Percentiles rank a stretch among this genome's conserved stretches.
Evolutionary conservation across 768 basidiomycete genomes (phyloP).

Genomic region (Agaricus subrufescens): DNA sequence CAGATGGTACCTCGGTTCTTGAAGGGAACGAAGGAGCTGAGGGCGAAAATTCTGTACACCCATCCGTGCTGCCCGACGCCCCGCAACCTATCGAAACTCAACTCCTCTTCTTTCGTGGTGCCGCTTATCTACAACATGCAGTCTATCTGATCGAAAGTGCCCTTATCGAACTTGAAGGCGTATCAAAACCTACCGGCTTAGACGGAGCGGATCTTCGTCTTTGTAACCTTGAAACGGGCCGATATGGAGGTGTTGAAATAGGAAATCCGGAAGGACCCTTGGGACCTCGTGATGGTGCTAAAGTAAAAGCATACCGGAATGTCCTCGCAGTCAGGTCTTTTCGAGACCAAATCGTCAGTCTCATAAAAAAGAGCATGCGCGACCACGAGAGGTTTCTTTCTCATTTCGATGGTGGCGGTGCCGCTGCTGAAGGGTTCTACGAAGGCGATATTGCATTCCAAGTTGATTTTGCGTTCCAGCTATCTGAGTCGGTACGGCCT

Average conservation of each 20-base stretch:
- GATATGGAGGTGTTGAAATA: slow-evolving; percentile 83
- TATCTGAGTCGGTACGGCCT: slow-evolving; percentile 65
- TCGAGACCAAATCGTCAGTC: slow-evolving; percentile 52
- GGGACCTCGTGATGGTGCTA: slow-evolving; percentile 51
- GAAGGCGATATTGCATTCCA: slow-evolving; percentile 45
- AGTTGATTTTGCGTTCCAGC: slow-evolving; percentile 62
- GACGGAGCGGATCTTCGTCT: slow-evolving; percentile 77
- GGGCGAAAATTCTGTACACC: slow-evolving; percentile 56
- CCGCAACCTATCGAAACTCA: slow-evolving; percentile 88
- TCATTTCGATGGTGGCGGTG: slow-evolving; percentile 71
- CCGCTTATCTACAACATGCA: slow-evolving; percentile 79
- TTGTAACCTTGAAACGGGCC: slow-evolving; percentile 69
- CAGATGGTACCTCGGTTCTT: slow-evolving; percentile 55
- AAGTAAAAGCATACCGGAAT: slow-evolving; percentile 59
- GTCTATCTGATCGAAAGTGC: slow-evolving; percentile 69
- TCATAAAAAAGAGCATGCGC: slow-evolving; percentile 71
- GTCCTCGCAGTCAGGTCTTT: slow-evolving; percentile 51
- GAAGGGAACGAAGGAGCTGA: slow-evolving; percentile 49
- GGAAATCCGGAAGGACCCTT: slow-evolving; percentile 77
- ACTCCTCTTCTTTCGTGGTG: slow-evolving; percentile 76
- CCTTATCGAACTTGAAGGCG: slow-evolving; percentile 65
- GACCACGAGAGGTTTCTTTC: slow-evolving; percentile 83
- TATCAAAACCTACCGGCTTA: slow-evolving; percentile 50
- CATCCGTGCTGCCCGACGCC: slow-evolving; percentile 69
- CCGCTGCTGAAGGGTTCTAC: slow-evolving; percentile 30